Percentiles rank a stretch among this genome's conserved stretches.
These are phyloP conservation scores for Suillus sp. DNA, from an alignment of 768 basidiomycete species.

Conservation along the genomic window DNA sequence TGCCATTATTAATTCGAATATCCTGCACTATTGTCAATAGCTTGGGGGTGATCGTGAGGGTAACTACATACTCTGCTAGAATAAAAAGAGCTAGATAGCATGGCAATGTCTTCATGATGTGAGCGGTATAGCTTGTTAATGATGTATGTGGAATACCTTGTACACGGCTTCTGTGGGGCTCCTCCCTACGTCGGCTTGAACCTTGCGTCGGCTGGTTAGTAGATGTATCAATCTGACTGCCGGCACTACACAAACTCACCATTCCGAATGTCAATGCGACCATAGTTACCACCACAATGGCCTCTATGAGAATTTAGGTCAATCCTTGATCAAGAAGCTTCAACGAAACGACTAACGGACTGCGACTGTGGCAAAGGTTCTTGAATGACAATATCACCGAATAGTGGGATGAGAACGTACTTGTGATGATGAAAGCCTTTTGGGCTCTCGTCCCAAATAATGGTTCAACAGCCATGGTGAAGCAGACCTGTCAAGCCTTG, in stretches of 20 bases:
- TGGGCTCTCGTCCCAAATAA: constrained; percentile 76
- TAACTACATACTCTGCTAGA: constrained; percentile 64
- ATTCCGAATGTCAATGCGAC: constrained; percentile 69
- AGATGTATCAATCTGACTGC: constrained; percentile 2
- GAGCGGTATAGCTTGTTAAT: constrained; percentile 13
- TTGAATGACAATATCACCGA: constrained; percentile 11
- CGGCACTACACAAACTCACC: constrained; percentile 40
- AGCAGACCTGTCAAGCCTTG: constrained; percentile 20
- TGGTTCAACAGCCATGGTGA: constrained; percentile 67
- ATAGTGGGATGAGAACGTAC: constrained; percentile 43
- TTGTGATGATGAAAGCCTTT: constrained; percentile 67
- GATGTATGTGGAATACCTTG: constrained; percentile 44
- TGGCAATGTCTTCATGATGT: constrained; percentile 61
- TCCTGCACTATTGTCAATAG: constrained; percentile 39
- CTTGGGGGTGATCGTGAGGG: not conserved
- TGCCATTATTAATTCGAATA: constrained; percentile 81
- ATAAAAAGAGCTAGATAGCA: constrained; percentile 86
- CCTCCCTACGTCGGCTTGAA: constrained; percentile 39
- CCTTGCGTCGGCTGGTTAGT: constrained; percentile 38
- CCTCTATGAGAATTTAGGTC: constrained; percentile 50
- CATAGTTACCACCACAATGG: constrained; percentile 72
- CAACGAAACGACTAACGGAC: constrained; percentile 54
- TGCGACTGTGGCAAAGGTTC: constrained; percentile 41
- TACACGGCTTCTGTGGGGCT: constrained; percentile 37
- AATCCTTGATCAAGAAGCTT: constrained; percentile 2